Percentiles rank a stretch among this genome's conserved stretches.
Evolutionary conservation across 1,284 basidiomycete genomes (phyloP).

Genomic region (Pyrrhoderma lamaoense): DNA sequence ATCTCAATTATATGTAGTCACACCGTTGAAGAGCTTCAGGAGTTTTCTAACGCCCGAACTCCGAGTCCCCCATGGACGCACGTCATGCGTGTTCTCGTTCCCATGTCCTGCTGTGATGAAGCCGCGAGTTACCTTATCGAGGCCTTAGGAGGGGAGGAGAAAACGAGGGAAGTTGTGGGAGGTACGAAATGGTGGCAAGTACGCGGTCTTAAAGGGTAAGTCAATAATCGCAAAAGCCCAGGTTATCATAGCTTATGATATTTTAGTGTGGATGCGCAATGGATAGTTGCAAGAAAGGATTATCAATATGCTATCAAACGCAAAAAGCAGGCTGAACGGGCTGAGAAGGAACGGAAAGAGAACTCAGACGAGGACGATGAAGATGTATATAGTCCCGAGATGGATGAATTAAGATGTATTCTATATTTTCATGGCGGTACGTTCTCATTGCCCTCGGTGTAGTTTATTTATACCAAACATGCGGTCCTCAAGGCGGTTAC

Average conservation of each 20-base stretch:
- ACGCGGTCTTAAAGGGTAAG: slow-evolving; percentile 66
- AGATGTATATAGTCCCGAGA: slow-evolving; percentile 42
- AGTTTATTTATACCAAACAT: not conserved
- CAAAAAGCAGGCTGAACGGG: slow-evolving; percentile 35
- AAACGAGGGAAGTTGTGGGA: slow-evolving; percentile 70
- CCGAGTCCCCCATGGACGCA: slow-evolving; percentile 88
- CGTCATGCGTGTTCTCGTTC: slow-evolving; percentile 68
- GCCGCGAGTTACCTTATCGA: slow-evolving; percentile 74
- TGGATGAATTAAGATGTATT: slow-evolving; percentile 84
- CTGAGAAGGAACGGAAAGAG: slow-evolving; percentile 28
- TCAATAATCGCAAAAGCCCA: not conserved
- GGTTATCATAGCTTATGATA: not conserved
- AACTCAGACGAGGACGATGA: slow-evolving; percentile 20
- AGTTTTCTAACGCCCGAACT: slow-evolving; percentile 79
- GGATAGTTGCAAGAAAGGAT: slow-evolving; percentile 78
- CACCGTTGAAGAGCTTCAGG: slow-evolving; percentile 80
- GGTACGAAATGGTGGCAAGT: slow-evolving; percentile 98
- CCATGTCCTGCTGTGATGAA: slow-evolving; percentile 66
- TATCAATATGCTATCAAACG: slow-evolving; percentile 55
- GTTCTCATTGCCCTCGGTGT: slow-evolving; percentile 19
- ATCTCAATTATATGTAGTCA: no score
- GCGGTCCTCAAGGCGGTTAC: slow-evolving; percentile 53
- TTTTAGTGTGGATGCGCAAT: slow-evolving; percentile 78
- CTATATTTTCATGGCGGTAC: slow-evolving; percentile 77
- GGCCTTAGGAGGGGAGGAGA: slow-evolving; percentile 79